Percentiles rank a stretch among this genome's conserved stretches.
phyloP scores from a whole-genome alignment of 2,329 filamentous ascomycete species.

The Diaporthe citri region DNA sequence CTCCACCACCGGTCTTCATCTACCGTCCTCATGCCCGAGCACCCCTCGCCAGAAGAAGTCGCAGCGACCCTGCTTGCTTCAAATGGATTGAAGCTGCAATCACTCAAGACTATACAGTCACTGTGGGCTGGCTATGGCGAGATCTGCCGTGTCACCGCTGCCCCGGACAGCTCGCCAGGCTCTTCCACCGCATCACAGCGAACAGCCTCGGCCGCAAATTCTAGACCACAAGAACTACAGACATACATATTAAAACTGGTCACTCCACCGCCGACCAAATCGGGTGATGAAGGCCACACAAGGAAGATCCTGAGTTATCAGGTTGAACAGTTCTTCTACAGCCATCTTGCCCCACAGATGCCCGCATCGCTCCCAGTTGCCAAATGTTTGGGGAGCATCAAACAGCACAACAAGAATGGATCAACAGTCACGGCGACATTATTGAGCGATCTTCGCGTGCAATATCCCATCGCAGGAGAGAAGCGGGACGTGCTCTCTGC shows the following conservation, averaged over 20 bases:
- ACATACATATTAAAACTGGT: slow-evolving; percentile 70
- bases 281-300: slow-evolving; percentile 69
- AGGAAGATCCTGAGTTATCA: slow-evolving; percentile 77
- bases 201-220: neutral
- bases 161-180: slow-evolving; percentile 40
- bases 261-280: slow-evolving; percentile 42
- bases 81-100: slow-evolving; percentile 47
- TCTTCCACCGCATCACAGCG: neutral
- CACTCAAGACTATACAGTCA: slow-evolving; percentile 55
- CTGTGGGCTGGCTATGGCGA: slow-evolving; percentile 67
- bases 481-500: slow-evolving; percentile 61
- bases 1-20: neutral
- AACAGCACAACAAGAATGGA: slow-evolving; percentile 42
- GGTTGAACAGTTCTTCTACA: slow-evolving; percentile 76
- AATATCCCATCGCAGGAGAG: slow-evolving; percentile 69
- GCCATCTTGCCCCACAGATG: slow-evolving; percentile 64
- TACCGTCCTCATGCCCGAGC: neutral
- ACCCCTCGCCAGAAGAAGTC: neutral
- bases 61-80: slow-evolving; percentile 28
- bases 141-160: slow-evolving; percentile 67
- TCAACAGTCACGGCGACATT: slow-evolving; percentile 63
- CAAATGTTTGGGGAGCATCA: slow-evolving; percentile 61
- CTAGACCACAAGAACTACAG: slow-evolving; percentile 47
- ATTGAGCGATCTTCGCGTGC: slow-evolving; percentile 66
- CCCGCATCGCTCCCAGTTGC: slow-evolving; percentile 60